These are phyloP conservation scores for Vigna radiata DNA, from an alignment of 306 rosid genomes.

Conservation along the genomic window DNA sequence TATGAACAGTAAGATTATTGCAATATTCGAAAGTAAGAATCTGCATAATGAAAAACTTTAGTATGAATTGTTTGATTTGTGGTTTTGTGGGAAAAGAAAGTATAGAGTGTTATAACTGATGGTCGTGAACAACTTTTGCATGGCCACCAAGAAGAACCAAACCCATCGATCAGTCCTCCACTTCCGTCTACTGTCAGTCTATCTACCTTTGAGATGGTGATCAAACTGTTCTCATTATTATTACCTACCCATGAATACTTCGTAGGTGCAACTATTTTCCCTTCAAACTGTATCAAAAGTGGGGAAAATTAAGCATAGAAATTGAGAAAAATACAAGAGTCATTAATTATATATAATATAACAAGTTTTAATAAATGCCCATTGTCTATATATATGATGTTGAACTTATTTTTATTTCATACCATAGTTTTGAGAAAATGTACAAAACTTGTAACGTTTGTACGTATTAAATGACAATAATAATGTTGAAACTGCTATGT, in stretches of 20 bases:
- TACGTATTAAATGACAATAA: no score
- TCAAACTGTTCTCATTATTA: neutral
- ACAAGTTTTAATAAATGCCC: no score
- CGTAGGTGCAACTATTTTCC: conserved; percentile 24
- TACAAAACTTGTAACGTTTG: no score
- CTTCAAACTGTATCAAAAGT: conserved; percentile 22
- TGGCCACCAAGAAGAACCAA: conserved; percentile 40
- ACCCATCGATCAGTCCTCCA: conserved; percentile 7
- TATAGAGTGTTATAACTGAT: neutral
- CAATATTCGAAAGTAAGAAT: neutral
- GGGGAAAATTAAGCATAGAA: neutral
- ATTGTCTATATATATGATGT: no score
- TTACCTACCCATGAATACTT: neutral
- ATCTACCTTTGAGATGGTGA: neutral
- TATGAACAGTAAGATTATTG: conserved; percentile 1
- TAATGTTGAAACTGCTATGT: no score
- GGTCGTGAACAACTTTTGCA: conserved; percentile 10
- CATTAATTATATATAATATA: no score
- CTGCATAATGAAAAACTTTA: conserved; percentile 10
- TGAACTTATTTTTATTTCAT: no score
- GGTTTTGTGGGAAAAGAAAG: neutral
- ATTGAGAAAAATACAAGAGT: no score
- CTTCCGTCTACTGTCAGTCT: conserved; percentile 19
- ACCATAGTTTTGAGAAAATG: no score
- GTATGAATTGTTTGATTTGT: no score